Evolutionary conservation across 768 basidiomycete species (phyloP).

Genomic region (Kwoniella europaea): DNA sequence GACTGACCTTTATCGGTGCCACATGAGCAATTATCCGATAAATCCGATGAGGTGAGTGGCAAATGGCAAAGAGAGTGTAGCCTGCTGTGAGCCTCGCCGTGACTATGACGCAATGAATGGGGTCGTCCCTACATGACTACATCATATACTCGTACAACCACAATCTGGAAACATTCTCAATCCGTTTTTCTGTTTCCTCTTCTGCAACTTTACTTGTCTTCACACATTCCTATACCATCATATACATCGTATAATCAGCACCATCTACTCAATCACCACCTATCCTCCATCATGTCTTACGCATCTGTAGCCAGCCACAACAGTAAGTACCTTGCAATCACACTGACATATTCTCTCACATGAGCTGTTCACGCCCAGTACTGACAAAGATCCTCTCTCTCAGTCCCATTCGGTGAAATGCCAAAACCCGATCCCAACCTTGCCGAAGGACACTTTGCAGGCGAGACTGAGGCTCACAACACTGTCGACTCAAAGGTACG

Average conservation of each 20-base stretch:
- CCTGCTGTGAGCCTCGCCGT: neutral
- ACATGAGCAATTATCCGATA: conserved; percentile 2
- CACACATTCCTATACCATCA: conserved; percentile 7
- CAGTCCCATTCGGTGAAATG: conserved; percentile 60
- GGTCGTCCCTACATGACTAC: neutral
- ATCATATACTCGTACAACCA: neutral
- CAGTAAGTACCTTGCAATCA: conserved; percentile 55
- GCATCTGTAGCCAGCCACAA: conserved; percentile 70
- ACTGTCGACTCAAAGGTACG: conserved; percentile 62
- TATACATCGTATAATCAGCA: conserved; percentile 8
- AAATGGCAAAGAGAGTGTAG: neutral
- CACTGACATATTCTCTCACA: neutral
- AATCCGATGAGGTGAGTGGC: conserved; percentile 1
- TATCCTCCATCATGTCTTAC: conserved; percentile 67
- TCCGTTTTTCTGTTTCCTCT: neutral
- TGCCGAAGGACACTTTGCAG: conserved; percentile 61
- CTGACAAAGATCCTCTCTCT: neutral
- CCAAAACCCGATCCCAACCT: conserved; percentile 72
- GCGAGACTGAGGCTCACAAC: conserved; percentile 58
- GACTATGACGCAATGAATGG: conserved; percentile 19
- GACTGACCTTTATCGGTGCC: conserved; percentile 10
- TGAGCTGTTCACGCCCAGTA: neutral
- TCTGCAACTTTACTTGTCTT: neutral
- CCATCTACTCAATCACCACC: conserved; percentile 4
- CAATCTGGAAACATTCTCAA: neutral